Evolutionary conservation across 2,329 filamentous ascomycete species (phyloP), one percentile per base, ranked within the genome.

Genomic region (Lachnum nothofagi): DNA sequence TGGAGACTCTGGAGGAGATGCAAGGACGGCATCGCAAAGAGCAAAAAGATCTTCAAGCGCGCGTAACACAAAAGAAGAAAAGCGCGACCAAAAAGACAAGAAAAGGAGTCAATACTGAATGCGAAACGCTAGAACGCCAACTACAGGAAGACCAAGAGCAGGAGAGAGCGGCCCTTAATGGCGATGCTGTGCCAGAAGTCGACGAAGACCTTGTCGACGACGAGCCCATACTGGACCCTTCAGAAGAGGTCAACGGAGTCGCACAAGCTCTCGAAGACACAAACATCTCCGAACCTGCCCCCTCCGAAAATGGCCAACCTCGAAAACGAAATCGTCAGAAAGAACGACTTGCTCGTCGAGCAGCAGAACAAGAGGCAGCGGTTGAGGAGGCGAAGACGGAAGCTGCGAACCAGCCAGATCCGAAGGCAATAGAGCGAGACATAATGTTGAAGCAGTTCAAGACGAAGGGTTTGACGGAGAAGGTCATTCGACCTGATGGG

Each of bases 41-140:
- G 70, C 83, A 86, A 67, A 85, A 83, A 60, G 91, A 97, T 53
- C 77, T 98, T 22, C 88, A 95, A 67, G 79, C 82, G 43, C 83
- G 85, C 51, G 83, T 94, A 63, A 96, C 88, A 4, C 90, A 86
- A 70, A 97, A 96, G 77, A 98, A 96, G 76, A 97, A 96, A 75
- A 85, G 87, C 59, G 91, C 93, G 14, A 94, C 86, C 40, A 98
- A 97, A 71, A 89, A 82, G 80, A 91, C 77, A 59, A 80, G 73
- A 62, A 88, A 85, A 66, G 83, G 84, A 23, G 74, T 91, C 63
- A 88, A 86, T 34, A 76, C 85, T 44, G 87, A 91, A 65, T 89
- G 88, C 58, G 84, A 85, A 52, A 74, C 79, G 45, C 72, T 89
- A 56, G 86, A 91, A 66, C 72, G 78, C 6, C 70, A 79, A 47